Conservation (phyloP, 2,329 filamentous ascomycete genomes). For the Scolecobasidium constrictum region DNA sequence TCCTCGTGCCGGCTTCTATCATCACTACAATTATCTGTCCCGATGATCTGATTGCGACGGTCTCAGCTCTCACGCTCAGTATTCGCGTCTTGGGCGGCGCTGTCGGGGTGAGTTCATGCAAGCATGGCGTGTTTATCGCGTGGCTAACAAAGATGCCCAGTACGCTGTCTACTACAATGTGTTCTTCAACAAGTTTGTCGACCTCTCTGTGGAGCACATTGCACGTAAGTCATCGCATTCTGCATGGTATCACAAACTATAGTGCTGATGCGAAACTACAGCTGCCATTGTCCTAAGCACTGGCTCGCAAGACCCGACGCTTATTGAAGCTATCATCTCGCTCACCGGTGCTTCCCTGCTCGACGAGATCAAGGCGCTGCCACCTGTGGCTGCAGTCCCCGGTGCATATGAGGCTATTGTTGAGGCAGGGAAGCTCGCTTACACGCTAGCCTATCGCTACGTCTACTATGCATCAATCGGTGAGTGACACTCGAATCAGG, state of each 20-base stretch:
- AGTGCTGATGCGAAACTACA: background rate
- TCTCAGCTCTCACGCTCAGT: conserved; percentile 18
- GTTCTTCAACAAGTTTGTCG: conserved; percentile 17
- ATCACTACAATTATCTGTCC: conserved; percentile 19
- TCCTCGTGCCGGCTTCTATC: conserved; percentile 20
- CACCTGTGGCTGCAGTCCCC: background rate
- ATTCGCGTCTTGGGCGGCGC: conserved; percentile 19
- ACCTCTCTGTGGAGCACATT: background rate
- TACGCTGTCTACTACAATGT: conserved; percentile 21
- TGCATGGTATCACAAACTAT: background rate
- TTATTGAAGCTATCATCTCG: conserved; percentile 3
- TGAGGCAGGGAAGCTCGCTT: conserved; percentile 8
- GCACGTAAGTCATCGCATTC: background rate
- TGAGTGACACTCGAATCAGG: background rate
- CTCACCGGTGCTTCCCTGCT: conserved; percentile 7
- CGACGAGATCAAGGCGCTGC: conserved; percentile 4
- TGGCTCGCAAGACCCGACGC: background rate
- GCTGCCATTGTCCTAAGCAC: background rate
- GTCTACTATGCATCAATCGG: conserved; percentile 8
- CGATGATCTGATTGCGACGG: conserved; percentile 20
- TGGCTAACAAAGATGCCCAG: too few species aligned
- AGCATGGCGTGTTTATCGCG: too few species aligned
- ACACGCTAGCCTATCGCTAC: conserved; percentile 8
- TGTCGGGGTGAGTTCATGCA: too few species aligned
- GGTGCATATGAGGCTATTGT: conserved; percentile 6